A percentile compares a stretch with the other conserved stretches of the same genome.
Evolutionary conservation across 352 stramenopile genomes (phyloP).

Genomic region (Phytopythium mirpurense): DNA sequence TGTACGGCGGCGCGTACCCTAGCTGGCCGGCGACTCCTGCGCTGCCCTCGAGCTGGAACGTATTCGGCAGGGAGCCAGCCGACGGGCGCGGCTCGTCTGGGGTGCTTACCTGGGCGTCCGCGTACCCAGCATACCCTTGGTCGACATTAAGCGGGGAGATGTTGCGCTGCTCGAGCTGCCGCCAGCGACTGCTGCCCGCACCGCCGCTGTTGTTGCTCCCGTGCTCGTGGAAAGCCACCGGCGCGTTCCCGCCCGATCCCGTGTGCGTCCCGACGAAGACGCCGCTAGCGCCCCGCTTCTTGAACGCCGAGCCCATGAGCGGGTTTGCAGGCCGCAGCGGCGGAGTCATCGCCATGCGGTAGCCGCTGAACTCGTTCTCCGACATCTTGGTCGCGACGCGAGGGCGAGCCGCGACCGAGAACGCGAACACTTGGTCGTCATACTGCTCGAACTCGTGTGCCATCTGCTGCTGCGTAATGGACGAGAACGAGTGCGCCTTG

Average conservation of each 20-base stretch:
- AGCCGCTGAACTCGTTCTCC: constrained; percentile 29
- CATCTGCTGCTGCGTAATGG: constrained; percentile 35
- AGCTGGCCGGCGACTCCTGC: constrained; percentile 1
- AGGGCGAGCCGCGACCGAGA: constrained; percentile 13
- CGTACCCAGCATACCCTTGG: constrained; percentile 23
- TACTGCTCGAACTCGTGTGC: constrained; percentile 61
- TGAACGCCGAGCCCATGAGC: constrained; percentile 31
- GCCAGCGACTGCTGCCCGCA: constrained; percentile 22
- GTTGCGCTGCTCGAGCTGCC: constrained; percentile 32
- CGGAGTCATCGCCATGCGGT: constrained; percentile 42
- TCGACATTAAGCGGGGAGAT: constrained; percentile 36
- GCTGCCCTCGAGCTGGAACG: constrained; percentile 48
- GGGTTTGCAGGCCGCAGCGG: constrained; percentile 31
- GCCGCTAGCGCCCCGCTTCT: constrained; percentile 29
- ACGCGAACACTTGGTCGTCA: constrained; percentile 67
- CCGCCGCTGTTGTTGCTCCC: constrained; percentile 19
- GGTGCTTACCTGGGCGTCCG: constrained; percentile 29
- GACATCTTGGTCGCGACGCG: constrained; percentile 29
- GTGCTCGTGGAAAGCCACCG: constrained; percentile 14
- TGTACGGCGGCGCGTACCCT: constrained; percentile 27
- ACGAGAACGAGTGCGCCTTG: constrained; percentile 45
- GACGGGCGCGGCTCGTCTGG: constrained; percentile 33
- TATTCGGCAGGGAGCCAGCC: constrained; percentile 57
- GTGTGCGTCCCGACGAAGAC: constrained; percentile 28
- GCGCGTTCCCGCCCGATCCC: constrained; percentile 22